A percentile compares a stretch with the other conserved stretches of the same genome.
These are phyloP conservation scores for Ricinus communis DNA, from an alignment of 345 rosid genomes.

Conservation along the genomic window DNA sequence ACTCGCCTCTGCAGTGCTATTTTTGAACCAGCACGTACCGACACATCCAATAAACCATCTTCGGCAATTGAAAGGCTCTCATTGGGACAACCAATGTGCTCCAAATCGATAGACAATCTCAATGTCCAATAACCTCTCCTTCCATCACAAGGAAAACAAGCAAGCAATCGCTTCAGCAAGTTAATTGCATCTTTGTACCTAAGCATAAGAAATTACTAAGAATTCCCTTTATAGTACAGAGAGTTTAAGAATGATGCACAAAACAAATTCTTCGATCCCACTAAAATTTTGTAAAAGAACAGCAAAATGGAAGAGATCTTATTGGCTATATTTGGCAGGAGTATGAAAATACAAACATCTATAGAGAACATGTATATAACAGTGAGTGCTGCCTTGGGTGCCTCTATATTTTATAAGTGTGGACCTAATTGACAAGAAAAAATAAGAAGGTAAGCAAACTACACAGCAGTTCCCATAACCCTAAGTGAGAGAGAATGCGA, in stretches of 20 bases:
- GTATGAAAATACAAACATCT: background rate
- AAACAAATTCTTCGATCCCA: too few relatives aligned
- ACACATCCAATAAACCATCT: slow-evolving; percentile 71
- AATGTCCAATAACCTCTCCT: slow-evolving; percentile 96
- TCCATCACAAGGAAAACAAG: slow-evolving; percentile 57
- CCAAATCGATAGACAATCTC: slow-evolving; percentile 83
- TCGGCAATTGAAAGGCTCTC: slow-evolving; percentile 86
- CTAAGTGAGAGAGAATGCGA: background rate
- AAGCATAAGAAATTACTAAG: slow-evolving; percentile 25
- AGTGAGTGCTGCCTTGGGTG: background rate
- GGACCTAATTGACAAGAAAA: background rate
- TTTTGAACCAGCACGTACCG: slow-evolving; percentile 95
- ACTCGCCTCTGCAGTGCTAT: slow-evolving; percentile 76
- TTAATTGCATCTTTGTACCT: slow-evolving; percentile 65
- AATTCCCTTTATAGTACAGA: background rate
- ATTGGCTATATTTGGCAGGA: background rate
- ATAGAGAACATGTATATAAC: slow-evolving; percentile 2
- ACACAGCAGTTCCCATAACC: background rate
- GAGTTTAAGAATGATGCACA: background rate
- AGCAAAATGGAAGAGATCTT: background rate
- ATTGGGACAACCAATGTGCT: slow-evolving; percentile 64
- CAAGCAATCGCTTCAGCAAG: slow-evolving; percentile 60
- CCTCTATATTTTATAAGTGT: background rate
- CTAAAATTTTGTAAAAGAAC: too few relatives aligned
- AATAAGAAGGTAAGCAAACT: background rate